phyloP scores from a whole-genome alignment of 306 rosid species.

The Hylodesmum podocarpum region DNA sequence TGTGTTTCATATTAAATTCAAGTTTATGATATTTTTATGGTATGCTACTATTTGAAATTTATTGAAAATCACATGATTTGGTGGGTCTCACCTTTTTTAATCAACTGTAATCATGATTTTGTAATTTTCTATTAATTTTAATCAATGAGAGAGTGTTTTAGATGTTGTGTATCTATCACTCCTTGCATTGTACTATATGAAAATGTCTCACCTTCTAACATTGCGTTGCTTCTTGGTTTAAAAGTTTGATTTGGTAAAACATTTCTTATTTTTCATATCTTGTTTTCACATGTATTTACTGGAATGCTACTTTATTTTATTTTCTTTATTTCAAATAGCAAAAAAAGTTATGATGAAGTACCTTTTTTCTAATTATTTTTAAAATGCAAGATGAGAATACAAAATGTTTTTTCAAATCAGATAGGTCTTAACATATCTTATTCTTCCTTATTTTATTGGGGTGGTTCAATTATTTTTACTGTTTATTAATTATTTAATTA shows the following conservation, averaged over 20 bases:
- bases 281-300: no score
- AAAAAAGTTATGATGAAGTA: no score
- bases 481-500: conserved; percentile 24
- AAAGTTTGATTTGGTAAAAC: not conserved
- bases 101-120: no score
- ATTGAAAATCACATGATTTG: no score
- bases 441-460: no score
- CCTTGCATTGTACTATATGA: not conserved
- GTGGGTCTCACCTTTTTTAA: no score
- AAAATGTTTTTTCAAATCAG: not conserved
- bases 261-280: not conserved
- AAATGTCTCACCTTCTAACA: not conserved
- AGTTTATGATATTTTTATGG: not conserved
- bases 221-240: not conserved
- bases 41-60: no score
- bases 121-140: no score
- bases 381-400: not conserved
- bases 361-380: not conserved
- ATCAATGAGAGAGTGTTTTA: no score
- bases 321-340: no score
- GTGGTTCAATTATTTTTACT: not conserved
- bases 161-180: no score
- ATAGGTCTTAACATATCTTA: not conserved
- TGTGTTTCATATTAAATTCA: not conserved
- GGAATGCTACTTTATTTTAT: no score